Conservation (phyloP, 352 stramenopile genomes). For the Globisporangium alternatum region DNA sequence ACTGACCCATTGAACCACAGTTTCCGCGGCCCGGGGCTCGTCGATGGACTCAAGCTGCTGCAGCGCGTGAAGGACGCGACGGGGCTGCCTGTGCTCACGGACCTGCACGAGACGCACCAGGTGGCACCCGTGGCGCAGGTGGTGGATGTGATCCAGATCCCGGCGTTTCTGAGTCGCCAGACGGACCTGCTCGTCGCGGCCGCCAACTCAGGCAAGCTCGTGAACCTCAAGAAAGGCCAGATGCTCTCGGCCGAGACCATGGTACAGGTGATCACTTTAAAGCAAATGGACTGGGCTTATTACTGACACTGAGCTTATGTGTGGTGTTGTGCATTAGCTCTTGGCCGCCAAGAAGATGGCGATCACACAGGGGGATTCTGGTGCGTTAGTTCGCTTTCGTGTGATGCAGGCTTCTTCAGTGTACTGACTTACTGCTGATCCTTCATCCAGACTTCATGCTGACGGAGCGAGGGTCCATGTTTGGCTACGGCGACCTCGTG, state of each 20-base stretch:
- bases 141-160: conserved; percentile 85
- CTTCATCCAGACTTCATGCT: conserved; percentile 62
- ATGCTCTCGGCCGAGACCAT: conserved; percentile 86
- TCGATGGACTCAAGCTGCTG: conserved; percentile 67
- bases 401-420: no score
- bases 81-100: conserved; percentile 76
- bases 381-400: conserved; percentile 13
- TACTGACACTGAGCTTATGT: not conserved
- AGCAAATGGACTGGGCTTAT: not conserved
- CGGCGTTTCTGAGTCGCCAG: conserved; percentile 86
- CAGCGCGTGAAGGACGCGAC: conserved; percentile 68
- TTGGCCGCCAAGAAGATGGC: conserved; percentile 72
- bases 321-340: conserved; percentile 30
- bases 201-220: conserved; percentile 65
- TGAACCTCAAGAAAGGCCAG: conserved; percentile 90
- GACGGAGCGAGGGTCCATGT: conserved; percentile 86
- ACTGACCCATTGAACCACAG: conserved; percentile 20
- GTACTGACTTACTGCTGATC: conserved; percentile 8
- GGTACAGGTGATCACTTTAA: conserved; percentile 23
- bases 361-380: conserved; percentile 49
- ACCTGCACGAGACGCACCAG: conserved; percentile 86
- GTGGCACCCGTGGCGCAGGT: conserved; percentile 61
- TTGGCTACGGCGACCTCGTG: conserved; percentile 86
- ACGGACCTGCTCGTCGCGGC: conserved; percentile 83
- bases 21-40: conserved; percentile 74